Base-by-base conservation (phyloP, 305 asterid genomes). In the Rubia balearica region DNA sequence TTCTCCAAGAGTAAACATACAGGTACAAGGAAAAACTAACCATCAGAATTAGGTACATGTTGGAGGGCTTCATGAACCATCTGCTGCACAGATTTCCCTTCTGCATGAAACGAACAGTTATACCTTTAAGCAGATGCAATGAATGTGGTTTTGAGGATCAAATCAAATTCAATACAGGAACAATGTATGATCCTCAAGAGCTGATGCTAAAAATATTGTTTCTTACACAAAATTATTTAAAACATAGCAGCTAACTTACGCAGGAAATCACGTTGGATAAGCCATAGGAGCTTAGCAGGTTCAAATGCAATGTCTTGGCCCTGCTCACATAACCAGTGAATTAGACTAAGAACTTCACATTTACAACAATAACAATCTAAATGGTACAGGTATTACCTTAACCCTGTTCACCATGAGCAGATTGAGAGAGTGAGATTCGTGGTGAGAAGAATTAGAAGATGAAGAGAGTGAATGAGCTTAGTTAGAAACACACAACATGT, bases 271-370 rank as follows among this genome's bases (percentile, higher is more conserved):
- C 98, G 99, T 81, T 94, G 99, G 82, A 94, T 94, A 80, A 94
- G 83, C 99, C 99, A 94, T 68, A 94, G 85, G 68, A 94, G 89
- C 81, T 94, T 94, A 53, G 99, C 98, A 53, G 99, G 99, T 82
- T 90, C 98, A 85, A 94, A 94, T 27, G 99, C 99, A 79, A 94
- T 92, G 82, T 91, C 99, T 84, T 90, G 90, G 67, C 99, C 99
- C 99, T 91, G 85, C 83, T 82, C 40, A 53, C 72, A 75, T 51
- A 72, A 36, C 61, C 68, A 73, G 65, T 71, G 51, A 40, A 65
- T 53, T 53, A 75, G 67, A 41, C 30, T 49, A 36, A 68, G 59
- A 59, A 63, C 6, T 68, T 48, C 69, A 41, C 69, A 59, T 49
- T 17, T 27, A 16, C 11, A 53, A 21, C 57, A 43, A 0, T 33